Evolutionary conservation across 169 alveolate species (phyloP).

Genomic region (Cryptosporidium sp.): DNA sequence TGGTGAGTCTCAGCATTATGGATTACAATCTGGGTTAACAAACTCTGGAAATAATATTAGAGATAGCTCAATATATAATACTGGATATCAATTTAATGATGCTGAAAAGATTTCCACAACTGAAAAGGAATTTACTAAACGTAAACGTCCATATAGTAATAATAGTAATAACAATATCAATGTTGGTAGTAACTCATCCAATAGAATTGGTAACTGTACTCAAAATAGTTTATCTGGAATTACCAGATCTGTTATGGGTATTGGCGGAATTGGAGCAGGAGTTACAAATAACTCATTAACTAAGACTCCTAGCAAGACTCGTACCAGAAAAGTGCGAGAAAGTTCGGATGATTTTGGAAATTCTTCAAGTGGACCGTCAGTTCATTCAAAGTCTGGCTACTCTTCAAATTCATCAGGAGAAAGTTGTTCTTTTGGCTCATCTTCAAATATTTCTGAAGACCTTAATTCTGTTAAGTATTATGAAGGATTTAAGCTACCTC

Average conservation of each 20-base stretch:
- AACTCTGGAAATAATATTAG: not conserved
- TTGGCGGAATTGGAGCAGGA: slow-evolving; percentile 16
- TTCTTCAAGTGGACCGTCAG: not conserved
- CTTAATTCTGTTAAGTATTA: slow-evolving; percentile 61
- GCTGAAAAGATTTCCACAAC: not conserved
- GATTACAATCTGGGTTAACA: slow-evolving; percentile 2
- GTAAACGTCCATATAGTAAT: slow-evolving; percentile 5
- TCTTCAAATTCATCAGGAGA: slow-evolving; percentile 5
- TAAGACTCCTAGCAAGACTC: slow-evolving; percentile 27
- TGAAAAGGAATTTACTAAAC: slow-evolving; percentile 17
- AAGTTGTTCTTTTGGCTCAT: not conserved
- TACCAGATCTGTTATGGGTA: not conserved
- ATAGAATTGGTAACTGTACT: slow-evolving; percentile 6
- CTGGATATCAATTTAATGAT: slow-evolving; percentile 4
- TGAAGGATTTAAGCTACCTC: slow-evolving; percentile 69
- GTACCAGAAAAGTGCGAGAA: slow-evolving; percentile 41
- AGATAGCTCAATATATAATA: not conserved
- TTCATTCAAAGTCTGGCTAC: not conserved
- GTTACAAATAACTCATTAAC: not conserved
- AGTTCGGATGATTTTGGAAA: slow-evolving; percentile 33
- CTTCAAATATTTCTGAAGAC: slow-evolving; percentile 40
- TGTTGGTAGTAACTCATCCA: not conserved
- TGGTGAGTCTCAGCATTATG: slow-evolving; percentile 9
- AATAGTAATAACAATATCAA: not conserved
- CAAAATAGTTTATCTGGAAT: slow-evolving; percentile 17